These are phyloP conservation scores for Cerioporus squamosus DNA, from an alignment of 1,284 basidiomycete genomes.

Conservation along the genomic window DNA sequence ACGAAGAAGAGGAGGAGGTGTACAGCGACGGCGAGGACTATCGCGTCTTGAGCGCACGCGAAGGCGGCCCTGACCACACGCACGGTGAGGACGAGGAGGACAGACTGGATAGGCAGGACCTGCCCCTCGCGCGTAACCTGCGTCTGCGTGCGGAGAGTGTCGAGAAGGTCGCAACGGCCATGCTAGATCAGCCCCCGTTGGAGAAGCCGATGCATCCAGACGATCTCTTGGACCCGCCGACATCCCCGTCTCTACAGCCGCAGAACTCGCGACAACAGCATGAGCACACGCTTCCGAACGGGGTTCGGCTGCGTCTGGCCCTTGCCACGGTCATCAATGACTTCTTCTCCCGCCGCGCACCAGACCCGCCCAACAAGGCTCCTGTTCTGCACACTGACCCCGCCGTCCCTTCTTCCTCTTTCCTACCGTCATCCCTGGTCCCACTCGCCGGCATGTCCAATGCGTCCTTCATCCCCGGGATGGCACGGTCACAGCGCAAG, in stretches of 20 bases:
- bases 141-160: conserved; percentile 75
- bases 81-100: conserved; percentile 65
- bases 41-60: conserved; percentile 53
- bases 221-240: conserved; percentile 46
- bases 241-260: conserved; percentile 47
- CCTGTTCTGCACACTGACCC: conserved; percentile 10
- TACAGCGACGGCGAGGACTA: conserved; percentile 68
- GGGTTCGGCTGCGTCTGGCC: conserved; percentile 75
- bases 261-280: conserved; percentile 37
- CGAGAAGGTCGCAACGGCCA: conserved; percentile 77
- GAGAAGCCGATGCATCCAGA: conserved; percentile 36
- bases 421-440: conserved; percentile 43
- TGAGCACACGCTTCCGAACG: conserved; percentile 73
- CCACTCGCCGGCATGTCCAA: conserved; percentile 43
- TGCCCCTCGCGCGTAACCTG: conserved; percentile 61
- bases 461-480: conserved; percentile 16
- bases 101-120: conserved; percentile 57
- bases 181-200: conserved; percentile 75
- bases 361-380: conserved; percentile 37
- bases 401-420: conserved; percentile 31
- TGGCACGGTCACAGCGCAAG: conserved; percentile 18
- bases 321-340: conserved; percentile 78
- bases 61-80: conserved; percentile 53
- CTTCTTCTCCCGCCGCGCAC: conserved; percentile 72
- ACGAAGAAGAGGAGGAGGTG: conserved; percentile 70